phyloP scores from a whole-genome alignment of 1,284 basidiomycete genomes.

The Flammula alnicola region DNA sequence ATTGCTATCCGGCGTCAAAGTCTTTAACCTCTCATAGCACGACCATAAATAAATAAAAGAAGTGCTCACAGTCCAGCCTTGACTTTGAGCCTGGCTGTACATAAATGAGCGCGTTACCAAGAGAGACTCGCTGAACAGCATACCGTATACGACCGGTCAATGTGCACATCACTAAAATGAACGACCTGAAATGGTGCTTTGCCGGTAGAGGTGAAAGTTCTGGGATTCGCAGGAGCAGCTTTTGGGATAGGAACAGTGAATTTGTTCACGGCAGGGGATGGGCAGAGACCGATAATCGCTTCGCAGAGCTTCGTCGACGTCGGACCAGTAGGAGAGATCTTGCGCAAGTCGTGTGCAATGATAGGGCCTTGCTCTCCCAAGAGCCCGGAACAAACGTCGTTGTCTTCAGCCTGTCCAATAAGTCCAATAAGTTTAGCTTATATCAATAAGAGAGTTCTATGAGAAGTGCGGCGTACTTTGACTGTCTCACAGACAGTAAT shows the following conservation, averaged over 20 bases:
- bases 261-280: constrained; percentile 46
- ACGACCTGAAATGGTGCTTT: constrained; percentile 51
- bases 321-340: constrained; percentile 48
- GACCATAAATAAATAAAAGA: not conserved
- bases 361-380: constrained; percentile 57
- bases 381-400: constrained; percentile 60
- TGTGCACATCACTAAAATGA: constrained; percentile 60
- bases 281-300: constrained; percentile 59
- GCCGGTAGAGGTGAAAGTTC: constrained; percentile 40
- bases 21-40: no score
- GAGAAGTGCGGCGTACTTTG: constrained; percentile 31
- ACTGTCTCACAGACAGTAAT: constrained; percentile 45
- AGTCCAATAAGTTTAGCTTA: not conserved
- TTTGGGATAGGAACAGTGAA: constrained; percentile 51
- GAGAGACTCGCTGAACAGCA: constrained; percentile 15
- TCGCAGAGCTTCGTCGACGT: constrained; percentile 62
- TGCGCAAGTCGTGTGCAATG: constrained; percentile 58
- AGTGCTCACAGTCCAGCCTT: constrained; percentile 48
- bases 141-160: constrained; percentile 56
- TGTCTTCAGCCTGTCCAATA: constrained; percentile 35
- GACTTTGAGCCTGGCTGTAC: constrained; percentile 47
- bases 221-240: constrained; percentile 39
- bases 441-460: not conserved
- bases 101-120: not conserved
- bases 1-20: no score